Conservation (phyloP, 805 yeast species). For the Zygosaccharomyces siamensis region DNA sequence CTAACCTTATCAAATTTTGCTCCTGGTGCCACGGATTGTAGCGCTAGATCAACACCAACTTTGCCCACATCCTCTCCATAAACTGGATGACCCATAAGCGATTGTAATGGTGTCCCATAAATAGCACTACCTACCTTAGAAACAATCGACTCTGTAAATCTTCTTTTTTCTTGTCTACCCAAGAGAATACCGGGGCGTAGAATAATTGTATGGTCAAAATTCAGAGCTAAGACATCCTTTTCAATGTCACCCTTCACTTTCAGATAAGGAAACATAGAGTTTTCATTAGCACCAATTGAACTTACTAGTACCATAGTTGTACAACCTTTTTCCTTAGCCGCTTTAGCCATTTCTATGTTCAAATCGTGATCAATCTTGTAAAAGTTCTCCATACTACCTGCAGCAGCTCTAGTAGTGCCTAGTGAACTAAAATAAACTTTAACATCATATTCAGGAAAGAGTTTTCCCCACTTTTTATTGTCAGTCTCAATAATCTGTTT, state of each 20-base stretch:
- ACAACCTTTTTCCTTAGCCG: constrained; percentile 67
- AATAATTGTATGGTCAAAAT: constrained; percentile 68
- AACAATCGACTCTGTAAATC: constrained; percentile 34
- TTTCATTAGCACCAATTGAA: constrained; percentile 55
- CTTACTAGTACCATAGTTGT: constrained; percentile 65
- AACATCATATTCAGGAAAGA: constrained; percentile 35
- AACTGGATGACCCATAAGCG: constrained; percentile 42
- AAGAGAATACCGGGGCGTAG: constrained; percentile 71
- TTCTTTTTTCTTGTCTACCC: constrained; percentile 51
- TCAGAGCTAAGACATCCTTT: constrained; percentile 54
- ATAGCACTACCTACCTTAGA: constrained; percentile 33
- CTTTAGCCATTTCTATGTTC: constrained; percentile 62
- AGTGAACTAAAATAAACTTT: constrained; percentile 57
- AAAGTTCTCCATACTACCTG: constrained; percentile 70
- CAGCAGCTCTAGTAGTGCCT: constrained; percentile 70
- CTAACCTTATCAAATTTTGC: constrained; percentile 22
- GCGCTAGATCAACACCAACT: constrained; percentile 45
- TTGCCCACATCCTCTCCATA: constrained; percentile 61
- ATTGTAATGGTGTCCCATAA: constrained; percentile 36
- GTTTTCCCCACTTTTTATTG: constrained; percentile 46
- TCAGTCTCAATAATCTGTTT: constrained; percentile 42
- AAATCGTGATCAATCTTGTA: constrained; percentile 68
- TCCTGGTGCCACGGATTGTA: constrained; percentile 21
- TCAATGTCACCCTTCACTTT: constrained; percentile 75
- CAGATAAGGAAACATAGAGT: constrained; percentile 56